phyloP scores from a whole-genome alignment of 805 yeast genomes.

The Starmerella ratchasimensis region DNA sequence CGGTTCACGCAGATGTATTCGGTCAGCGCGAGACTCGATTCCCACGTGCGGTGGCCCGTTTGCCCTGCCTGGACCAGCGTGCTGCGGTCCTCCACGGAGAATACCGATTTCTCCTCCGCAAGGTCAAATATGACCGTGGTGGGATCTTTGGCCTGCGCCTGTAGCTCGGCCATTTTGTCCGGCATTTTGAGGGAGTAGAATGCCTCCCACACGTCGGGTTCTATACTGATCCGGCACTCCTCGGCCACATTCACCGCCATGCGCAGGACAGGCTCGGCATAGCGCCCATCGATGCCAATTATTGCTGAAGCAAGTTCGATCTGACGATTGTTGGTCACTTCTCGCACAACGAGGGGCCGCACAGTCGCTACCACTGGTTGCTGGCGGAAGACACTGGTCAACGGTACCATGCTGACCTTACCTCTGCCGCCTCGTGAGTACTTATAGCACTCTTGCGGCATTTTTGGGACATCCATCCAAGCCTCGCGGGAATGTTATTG shows the following conservation, averaged over 20 bases:
- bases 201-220: constrained; percentile 15
- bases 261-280: constrained; percentile 5
- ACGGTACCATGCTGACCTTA: constrained; percentile 5
- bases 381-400: constrained; percentile 9
- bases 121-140: constrained; percentile 7
- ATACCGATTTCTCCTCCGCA: not conserved
- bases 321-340: constrained; percentile 1
- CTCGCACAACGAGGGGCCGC: constrained; percentile 1
- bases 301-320: constrained; percentile 1
- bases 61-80: constrained; percentile 12
- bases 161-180: not conserved
- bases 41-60: constrained; percentile 19
- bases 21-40: constrained; percentile 14
- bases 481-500: not conserved
- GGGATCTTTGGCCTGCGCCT: not conserved
- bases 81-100: constrained; percentile 8
- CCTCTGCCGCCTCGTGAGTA: not conserved
- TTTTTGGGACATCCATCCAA: too few species aligned
- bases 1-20: constrained; percentile 7
- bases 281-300: constrained; percentile 1
- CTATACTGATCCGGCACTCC: constrained; percentile 1
- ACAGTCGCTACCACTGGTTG: constrained; percentile 11
- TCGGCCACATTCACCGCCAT: constrained; percentile 5
- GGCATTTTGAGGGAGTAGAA: constrained; percentile 11
- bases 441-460: too few species aligned